Evolutionary conservation across 139 green algal genomes (phyloP).

Genomic region (Coelastrella sp.): DNA sequence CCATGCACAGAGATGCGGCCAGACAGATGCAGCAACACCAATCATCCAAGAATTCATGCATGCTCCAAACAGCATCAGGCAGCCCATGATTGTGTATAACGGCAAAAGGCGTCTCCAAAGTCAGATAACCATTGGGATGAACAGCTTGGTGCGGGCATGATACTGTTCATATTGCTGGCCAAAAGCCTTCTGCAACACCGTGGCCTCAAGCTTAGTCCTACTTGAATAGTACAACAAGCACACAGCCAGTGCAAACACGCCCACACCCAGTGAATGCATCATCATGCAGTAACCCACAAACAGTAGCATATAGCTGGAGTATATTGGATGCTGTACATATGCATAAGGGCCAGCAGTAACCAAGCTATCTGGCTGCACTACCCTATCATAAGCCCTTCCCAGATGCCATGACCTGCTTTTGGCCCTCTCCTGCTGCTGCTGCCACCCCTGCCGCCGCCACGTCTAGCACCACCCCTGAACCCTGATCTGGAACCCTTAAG

Average conservation of each 20-base stretch:
- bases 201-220: constrained; percentile 52
- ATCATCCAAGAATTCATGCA: too few relatives aligned
- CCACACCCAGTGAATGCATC: constrained; percentile 55
- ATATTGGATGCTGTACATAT: constrained; percentile 76
- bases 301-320: constrained; percentile 78
- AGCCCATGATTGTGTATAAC: not conserved
- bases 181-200: constrained; percentile 58
- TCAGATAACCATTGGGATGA: constrained; percentile 6
- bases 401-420: too few relatives aligned
- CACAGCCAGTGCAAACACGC: constrained; percentile 49
- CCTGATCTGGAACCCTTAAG: too few relatives aligned
- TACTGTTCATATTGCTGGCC: constrained; percentile 60
- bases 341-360: constrained; percentile 71
- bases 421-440: too few relatives aligned
- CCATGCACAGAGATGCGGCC: too few relatives aligned
- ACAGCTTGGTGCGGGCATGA: constrained; percentile 41
- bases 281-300: constrained; percentile 69
- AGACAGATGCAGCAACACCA: too few relatives aligned
- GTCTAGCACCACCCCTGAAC: too few relatives aligned
- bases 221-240: constrained; percentile 58
- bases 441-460: too few relatives aligned
- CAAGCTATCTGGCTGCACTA: constrained; percentile 61
- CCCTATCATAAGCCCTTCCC: constrained; percentile 66
- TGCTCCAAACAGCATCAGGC: too few relatives aligned
- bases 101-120: not conserved